Evolutionary conservation across 352 stramenopile species (phyloP), one percentile per base, ranked within the genome.

Genomic region (Plasmopara muralis): DNA sequence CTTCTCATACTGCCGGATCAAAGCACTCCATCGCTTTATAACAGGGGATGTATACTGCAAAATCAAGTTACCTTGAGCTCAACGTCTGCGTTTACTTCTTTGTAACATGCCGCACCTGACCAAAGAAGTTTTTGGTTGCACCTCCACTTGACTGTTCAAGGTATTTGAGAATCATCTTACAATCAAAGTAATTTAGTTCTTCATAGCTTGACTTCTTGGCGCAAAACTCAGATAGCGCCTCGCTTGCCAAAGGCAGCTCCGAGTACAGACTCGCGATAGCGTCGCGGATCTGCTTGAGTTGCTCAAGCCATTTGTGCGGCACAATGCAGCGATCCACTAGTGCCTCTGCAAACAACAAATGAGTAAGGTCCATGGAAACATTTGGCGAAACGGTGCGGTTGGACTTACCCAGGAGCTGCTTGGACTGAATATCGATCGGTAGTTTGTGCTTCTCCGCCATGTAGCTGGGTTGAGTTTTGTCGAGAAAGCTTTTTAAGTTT

Each of bases 381-480:
- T n/a, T 14, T n/a, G 33, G 7, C 18, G 9, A 30, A 30, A 25
- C n/a, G n/a, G n/a, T 2, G 14, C 7, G 15, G 5, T 28, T 2
- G 39, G 18, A 29, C 68, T 29, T 67, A 90, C 79, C 79, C 18
- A 90, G 62, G 8, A 90, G 73, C 64, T 88, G 83, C 46, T 79
- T 77, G 67, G 87, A 86, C 53, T 83, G 72, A 53, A 90, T 83
- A 62, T 90, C 79, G 62, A 90, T 90, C 47, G 70, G 76, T 62
- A 82, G 44, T 50, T 81, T 80, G 41, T 64, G 68, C 58, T 74
- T 64, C 58, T 87, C 77, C 33, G 68, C 64, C 77, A 87, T 85
- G 51, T 34, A 42, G 15, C 29, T 58, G 15, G 14, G 53, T 10
- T 50, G 50, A 40, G 20, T 14, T 45, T 54, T 47, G n/a, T 35